Evolutionary conservation across 2,329 filamentous ascomycete species (phyloP).

Genomic region (Diplocarpon rosae): DNA sequence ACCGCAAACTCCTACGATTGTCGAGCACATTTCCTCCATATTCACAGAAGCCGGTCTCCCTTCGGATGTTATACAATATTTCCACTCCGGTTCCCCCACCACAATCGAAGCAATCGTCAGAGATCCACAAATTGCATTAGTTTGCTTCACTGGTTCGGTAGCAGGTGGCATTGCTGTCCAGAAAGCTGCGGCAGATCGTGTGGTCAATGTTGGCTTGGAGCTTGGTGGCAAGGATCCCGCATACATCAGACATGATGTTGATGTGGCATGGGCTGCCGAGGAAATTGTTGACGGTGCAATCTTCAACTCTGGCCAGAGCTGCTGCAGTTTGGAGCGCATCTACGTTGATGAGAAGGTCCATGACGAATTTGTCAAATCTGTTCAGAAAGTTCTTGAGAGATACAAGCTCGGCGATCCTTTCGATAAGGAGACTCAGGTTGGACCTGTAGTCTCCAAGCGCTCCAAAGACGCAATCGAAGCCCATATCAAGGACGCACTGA

Average conservation of each 20-base stretch:
- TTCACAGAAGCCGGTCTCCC: conserved; percentile 76
- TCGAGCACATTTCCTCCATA: conserved; percentile 67
- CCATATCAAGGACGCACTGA: conserved; percentile 72
- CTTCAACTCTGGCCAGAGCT: conserved; percentile 98
- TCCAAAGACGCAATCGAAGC: conserved; percentile 65
- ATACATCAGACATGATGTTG: conserved; percentile 77
- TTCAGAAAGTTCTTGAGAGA: conserved; percentile 67
- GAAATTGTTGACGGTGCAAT: conserved; percentile 94
- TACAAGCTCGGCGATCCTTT: conserved; percentile 87
- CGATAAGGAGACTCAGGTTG: conserved; percentile 68
- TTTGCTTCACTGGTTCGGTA: conserved; percentile 93
- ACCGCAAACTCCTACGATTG: conserved; percentile 87
- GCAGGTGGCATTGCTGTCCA: conserved; percentile 80
- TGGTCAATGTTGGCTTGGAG: conserved; percentile 80
- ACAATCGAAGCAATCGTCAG: conserved; percentile 71
- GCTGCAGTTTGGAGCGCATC: conserved; percentile 83
- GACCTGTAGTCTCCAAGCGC: conserved; percentile 75
- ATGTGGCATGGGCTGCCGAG: conserved; percentile 80
- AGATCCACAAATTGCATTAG: conserved; percentile 63
- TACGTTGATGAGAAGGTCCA: conserved; percentile 83
- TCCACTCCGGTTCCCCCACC: conserved; percentile 73
- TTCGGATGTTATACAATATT: conserved; percentile 75
- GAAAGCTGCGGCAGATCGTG: conserved; percentile 69
- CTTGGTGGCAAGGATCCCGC: conserved; percentile 92
- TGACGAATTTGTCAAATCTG: conserved; percentile 67